Evolutionary conservation across 176 grass and related monocot genomes (phyloP).

Genomic region (Rhynchospora breviuscula): DNA sequence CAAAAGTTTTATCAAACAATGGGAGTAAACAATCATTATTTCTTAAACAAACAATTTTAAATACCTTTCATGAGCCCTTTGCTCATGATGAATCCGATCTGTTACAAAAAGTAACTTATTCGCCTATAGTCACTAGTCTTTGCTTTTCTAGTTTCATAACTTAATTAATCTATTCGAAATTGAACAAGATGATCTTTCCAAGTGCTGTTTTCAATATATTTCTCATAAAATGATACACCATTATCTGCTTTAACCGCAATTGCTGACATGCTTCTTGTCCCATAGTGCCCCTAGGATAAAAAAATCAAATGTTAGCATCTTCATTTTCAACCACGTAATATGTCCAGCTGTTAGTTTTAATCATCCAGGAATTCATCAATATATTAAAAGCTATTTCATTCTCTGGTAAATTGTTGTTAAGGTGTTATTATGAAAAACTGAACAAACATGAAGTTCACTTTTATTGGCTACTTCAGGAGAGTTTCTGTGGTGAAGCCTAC

Average conservation of each 20-base stretch:
- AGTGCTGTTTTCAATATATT: conserved; percentile 35
- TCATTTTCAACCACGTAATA: neutral
- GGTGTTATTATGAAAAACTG: neutral
- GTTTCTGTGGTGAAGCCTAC: neutral
- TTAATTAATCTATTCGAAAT: conserved; percentile 42
- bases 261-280: conserved; percentile 73
- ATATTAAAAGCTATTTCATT: neutral
- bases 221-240: conserved; percentile 61
- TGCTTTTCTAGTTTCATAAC: neutral
- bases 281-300: conserved; percentile 48
- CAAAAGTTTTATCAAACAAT: no score
- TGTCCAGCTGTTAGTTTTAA: neutral
- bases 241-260: conserved; percentile 41
- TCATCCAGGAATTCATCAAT: neutral
- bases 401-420: neutral
- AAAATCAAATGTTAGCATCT: neutral
- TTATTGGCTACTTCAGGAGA: neutral
- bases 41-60: no score
- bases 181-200: conserved; percentile 57
- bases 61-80: neutral
- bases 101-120: neutral
- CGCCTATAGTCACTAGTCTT: neutral
- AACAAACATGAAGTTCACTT: neutral
- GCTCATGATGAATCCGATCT: neutral
- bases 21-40: no score